Base-by-base conservation (phyloP, 495 filamentous ascomycete genomes). In the Rhizodiscina lignyota region DNA sequence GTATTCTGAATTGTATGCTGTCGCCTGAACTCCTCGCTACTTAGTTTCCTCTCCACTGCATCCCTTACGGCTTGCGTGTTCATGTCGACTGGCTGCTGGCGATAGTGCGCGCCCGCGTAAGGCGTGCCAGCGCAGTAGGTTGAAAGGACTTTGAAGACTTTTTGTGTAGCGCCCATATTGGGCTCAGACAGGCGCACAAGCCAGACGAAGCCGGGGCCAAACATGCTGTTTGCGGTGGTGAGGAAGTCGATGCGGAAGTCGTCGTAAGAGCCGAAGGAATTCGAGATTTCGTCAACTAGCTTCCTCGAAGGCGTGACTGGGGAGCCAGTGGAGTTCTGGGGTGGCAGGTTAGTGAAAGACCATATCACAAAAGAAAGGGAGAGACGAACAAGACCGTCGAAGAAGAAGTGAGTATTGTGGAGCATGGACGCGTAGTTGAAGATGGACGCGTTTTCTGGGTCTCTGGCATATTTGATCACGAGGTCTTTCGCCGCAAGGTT, bases 381-480 rank as follows among this genome's bases (percentile, higher is more conserved):
- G 13, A 5, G 31, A 54, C 60, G 45, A 39, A 74, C 69, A 44
- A 81, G 54, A 48, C 66, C 59, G 44, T 65, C 60, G 69, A 96
- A 96, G 74, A 94, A 96, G 60, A 89, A 80, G 56, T 89, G 74
- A 65, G 94, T 94, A 70, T 96, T 94, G 63, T 81, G 76, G 37
- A 84, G 82, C 78, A 92, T 92, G 42, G 77, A 85, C 52, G 89
- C 89, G 50, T 87, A 72, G 66, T 97, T 97, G 71, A 97, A 97
- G 42, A 78, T 61, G 39, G 71, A 60, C 28, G 91, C 89, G 41
- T 67, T 61, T 36, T 69, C 62, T 21, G 85, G 72, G 41, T 87
- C 71, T 48, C 83, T 79, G 33, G 89, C 82, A 45, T 76, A 77
- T 41, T 67, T 63, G 51, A 91, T 60, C 48, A 83, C 50, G 54